These are phyloP conservation scores for Tolypocladium pustulatum DNA, from an alignment of 2,329 filamentous ascomycete genomes.

Conservation along the genomic window DNA sequence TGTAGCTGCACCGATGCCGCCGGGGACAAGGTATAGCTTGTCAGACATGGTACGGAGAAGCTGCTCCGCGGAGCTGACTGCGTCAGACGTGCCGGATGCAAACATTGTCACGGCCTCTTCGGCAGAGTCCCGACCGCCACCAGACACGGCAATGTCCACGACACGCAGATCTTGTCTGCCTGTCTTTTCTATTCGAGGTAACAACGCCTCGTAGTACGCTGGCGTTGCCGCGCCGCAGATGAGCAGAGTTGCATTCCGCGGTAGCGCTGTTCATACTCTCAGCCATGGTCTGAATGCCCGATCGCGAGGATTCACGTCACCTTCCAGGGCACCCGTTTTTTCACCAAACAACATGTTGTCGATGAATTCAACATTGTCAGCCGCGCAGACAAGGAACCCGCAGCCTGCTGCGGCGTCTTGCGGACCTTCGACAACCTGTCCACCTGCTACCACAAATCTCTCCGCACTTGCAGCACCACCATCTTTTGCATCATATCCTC, in stretches of 20 bases:
- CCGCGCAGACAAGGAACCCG: slow-evolving; percentile 41
- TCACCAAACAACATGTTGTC: slow-evolving; percentile 9
- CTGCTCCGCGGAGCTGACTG: slow-evolving; percentile 25
- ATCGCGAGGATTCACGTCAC: neutral
- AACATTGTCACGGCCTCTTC: neutral
- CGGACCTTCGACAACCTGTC: neutral
- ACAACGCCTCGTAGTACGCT: neutral
- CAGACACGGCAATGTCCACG: neutral
- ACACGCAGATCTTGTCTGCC: neutral
- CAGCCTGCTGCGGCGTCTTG: neutral
- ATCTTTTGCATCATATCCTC: slow-evolving; percentile 1
- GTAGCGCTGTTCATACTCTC: neutral
- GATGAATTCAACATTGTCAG: slow-evolving; percentile 38
- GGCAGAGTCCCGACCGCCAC: neutral
- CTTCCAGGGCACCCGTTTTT: neutral
- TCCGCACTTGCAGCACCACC: neutral
- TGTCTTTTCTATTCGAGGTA: neutral
- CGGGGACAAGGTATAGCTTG: slow-evolving; percentile 42
- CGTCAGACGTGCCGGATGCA: neutral
- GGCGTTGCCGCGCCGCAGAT: neutral
- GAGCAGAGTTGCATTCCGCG: neutral
- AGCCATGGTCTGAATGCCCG: neutral
- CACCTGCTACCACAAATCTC: neutral
- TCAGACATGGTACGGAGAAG: slow-evolving; percentile 46
- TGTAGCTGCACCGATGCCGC: slow-evolving; percentile 37